Evolutionary conservation across 2,329 filamentous ascomycete species (phyloP), one percentile per base, ranked within the genome.

Genomic region (Penicillium decumbens): DNA sequence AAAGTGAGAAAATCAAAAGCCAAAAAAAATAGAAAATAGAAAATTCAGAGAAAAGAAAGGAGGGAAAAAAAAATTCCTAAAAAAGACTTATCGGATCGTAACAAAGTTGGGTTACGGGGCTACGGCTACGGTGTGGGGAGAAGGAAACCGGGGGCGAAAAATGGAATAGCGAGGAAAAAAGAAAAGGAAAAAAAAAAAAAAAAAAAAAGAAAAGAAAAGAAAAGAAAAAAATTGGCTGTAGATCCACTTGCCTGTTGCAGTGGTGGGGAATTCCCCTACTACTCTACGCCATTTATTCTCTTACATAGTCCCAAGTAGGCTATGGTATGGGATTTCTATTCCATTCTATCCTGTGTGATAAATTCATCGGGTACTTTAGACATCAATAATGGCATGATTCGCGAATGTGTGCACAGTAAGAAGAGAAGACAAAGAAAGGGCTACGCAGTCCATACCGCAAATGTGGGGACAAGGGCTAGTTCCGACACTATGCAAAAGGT

Each of bases 11-110:
- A 51, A 43, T 51, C 55, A 51, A 55, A 49, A 49, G 47, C 53
- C 49, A 52, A 60, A 47, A 43, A 58, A 58, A 65, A 64, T 60
- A 53, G 51, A 63, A 61, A 57, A 59, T 48, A 60, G 61, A 57
- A 65, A 62, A 39, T 23, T 23, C 20, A 23, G 20, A 23, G 4
- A 23, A 23, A 23, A 23, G 20, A 23, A 53, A 50, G 43, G 29
- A 43, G n/a, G 12, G 12, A 35, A 35, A 57, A 49, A 51, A 50
- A 51, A 43, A 49, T 20, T 23, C 9, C 15, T 6, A 44, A 43
- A 45, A 45, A 35, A 47, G 50, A 53, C 48, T 53, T 47, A 43
- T 44, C 29, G 37, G 29, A 48, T 41, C 15, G 37, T 41, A 39
- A 45, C 37, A 47, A 50, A 25, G 43, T 44, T 46, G 35, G 32